Base-by-base conservation (phyloP, 2,329 filamentous ascomycete genomes). In the Intubia oerlemansii region DNA sequence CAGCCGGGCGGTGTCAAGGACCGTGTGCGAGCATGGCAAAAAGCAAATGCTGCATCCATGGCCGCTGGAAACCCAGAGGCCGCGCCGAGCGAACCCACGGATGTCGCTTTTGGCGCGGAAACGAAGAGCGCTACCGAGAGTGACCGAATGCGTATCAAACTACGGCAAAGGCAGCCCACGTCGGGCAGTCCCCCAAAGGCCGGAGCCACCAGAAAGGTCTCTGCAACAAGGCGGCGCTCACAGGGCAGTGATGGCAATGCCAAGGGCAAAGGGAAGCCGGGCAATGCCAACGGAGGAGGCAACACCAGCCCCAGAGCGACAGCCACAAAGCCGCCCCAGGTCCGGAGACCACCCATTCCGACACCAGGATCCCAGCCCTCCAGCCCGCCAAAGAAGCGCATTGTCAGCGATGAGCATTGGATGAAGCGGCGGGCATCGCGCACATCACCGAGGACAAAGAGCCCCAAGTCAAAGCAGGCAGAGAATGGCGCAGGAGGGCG, bases 361-460 rank as follows among this genome's bases (percentile, higher is more conserved):
- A n/a, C n/a, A n/a, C n/a, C n/a, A n/a, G n/a, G n/a, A n/a, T n/a
- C n/a, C n/a, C n/a, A n/a, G n/a, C n/a, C n/a, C n/a, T n/a, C n/a
- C n/a, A n/a, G n/a, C 28, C 67, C 79, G 25, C 85, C 85, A 11
- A 82, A 80, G 52, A 93, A 91, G 59, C 69, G 84, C 37, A 80
- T 95, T 30, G 69, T 93, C 35, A 93, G 84, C 46, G 85, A 95
- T 52, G 76, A 78, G 31, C 79, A 92, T 51, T 95, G 85, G 78
- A 68, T 68, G 51, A 72, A 69, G 43, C 41, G 42, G 34, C 48
- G 51, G 47, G 64, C 57, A 34, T n/a, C n/a, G n/a, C n/a, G n/a
- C n/a, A n/a, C n/a, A n/a, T 62, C 8, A 21, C 19, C 19, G 19
- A 24, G 27, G 12, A 24, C 58, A 34, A 59, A 46, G 10, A 48